phyloP scores from a whole-genome alignment of 2,329 filamentous ascomycete genomes.

The Didymella lethalis region DNA sequence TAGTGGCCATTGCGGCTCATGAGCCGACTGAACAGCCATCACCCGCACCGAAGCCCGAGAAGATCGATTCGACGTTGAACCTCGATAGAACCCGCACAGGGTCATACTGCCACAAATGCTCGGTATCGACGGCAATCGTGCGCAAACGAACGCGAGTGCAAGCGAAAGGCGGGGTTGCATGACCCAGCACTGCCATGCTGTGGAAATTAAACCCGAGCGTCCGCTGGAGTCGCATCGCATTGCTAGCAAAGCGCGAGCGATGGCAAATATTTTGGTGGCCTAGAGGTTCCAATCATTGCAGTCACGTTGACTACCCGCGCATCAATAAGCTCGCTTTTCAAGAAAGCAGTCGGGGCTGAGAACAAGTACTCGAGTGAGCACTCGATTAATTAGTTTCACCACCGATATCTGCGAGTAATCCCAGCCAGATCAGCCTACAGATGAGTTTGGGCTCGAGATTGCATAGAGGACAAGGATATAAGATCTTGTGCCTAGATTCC shows the following conservation, averaged over 20 bases:
- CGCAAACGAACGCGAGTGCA: background rate
- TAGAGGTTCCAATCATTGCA: background rate
- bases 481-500: background rate
- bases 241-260: background rate
- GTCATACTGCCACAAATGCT: slow-evolving; percentile 4
- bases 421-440: background rate
- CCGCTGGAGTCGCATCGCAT: background rate
- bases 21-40: background rate
- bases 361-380: too few relatives aligned
- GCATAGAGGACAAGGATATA: background rate
- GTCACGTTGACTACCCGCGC: too few relatives aligned
- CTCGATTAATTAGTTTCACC: too few relatives aligned
- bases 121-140: slow-evolving; percentile 3
- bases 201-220: background rate
- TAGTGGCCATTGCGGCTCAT: slow-evolving; percentile 10
- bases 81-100: background rate
- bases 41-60: slow-evolving; percentile 1
- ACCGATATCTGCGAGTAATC: too few relatives aligned
- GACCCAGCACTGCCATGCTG: slow-evolving; percentile 1
- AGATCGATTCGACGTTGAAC: background rate
- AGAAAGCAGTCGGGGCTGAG: too few relatives aligned
- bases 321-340: too few relatives aligned
- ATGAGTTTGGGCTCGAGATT: background rate
- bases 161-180: slow-evolving; percentile 1
- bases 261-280: background rate